Evolutionary conservation across 768 basidiomycete species (phyloP).

Genomic region (Boletus patriciae): DNA sequence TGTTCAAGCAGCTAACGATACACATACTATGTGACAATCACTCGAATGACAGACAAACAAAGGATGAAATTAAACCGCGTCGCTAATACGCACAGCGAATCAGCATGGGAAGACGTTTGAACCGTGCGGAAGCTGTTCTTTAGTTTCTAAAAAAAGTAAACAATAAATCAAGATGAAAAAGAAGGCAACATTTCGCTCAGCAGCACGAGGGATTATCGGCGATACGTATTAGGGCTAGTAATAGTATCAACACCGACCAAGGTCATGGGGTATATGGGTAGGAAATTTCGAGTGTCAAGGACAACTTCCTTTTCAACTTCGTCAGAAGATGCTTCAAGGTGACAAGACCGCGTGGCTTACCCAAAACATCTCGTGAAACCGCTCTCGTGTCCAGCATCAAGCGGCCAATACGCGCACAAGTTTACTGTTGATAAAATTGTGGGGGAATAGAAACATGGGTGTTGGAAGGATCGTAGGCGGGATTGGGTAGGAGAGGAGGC

Average conservation of each 20-base stretch:
- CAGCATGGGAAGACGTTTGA: not conserved
- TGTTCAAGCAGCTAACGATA: conserved; percentile 11
- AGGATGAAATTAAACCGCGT: conserved; percentile 4
- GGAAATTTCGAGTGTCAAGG: not conserved
- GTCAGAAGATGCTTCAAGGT: not conserved
- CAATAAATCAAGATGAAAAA: not conserved
- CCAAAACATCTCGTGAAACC: not conserved
- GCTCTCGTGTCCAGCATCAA: conserved; percentile 4
- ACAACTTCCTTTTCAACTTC: not conserved
- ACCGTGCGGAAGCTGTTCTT: not conserved
- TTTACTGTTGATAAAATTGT: conserved; percentile 16
- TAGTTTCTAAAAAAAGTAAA: not conserved
- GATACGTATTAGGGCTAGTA: conserved; percentile 7
- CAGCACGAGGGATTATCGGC: conserved; percentile 13
- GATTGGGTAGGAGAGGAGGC: conserved; percentile 26
- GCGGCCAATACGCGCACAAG: not conserved
- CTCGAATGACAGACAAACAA: conserved; percentile 7
- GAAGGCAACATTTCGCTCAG: conserved; percentile 16
- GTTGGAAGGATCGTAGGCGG: conserved; percentile 25
- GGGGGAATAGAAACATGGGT: conserved; percentile 24
- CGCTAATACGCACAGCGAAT: conserved; percentile 20
- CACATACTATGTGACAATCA: conserved; percentile 6
- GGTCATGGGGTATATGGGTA: conserved; percentile 4
- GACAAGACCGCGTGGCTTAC: conserved; percentile 1
- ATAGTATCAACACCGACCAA: conserved; percentile 5